Conservation (phyloP, 2,329 filamentous ascomycete species). For the Amphichorda felina region DNA sequence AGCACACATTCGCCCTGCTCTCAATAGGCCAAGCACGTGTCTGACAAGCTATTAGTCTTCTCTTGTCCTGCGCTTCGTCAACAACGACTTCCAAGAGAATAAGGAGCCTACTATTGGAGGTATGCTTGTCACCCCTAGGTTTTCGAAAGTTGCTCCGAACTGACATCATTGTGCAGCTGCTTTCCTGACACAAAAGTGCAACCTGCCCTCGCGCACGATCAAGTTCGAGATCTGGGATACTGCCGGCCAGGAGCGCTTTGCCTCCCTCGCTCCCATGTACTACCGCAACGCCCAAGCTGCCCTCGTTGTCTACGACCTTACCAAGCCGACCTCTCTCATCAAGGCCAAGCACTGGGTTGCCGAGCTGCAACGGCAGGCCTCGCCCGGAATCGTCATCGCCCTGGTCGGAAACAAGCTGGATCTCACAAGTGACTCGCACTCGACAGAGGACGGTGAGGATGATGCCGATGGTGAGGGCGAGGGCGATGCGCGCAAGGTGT, state of each 20-base stretch:
- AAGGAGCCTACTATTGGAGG: conserved; percentile 96
- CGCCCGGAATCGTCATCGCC: conserved; percentile 91
- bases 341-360: conserved; percentile 99
- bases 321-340: conserved; percentile 85
- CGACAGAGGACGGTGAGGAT: conserved; percentile 34
- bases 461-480: conserved; percentile 48
- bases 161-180: conserved; percentile 48
- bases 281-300: conserved; percentile 97
- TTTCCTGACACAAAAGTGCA: conserved; percentile 98
- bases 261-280: conserved; percentile 96
- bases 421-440: conserved; percentile 53
- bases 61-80: conserved; percentile 94
- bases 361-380: conserved; percentile 91
- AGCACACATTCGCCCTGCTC: too few species aligned
- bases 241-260: conserved; percentile 93
- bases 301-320: conserved; percentile 96
- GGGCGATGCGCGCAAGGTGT: conserved; percentile 74
- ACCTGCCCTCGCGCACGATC: conserved; percentile 82
- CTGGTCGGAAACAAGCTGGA: conserved; percentile 96
- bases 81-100: conserved; percentile 99
- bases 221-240: conserved; percentile 98
- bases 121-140: conserved; percentile 7
- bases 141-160: not conserved
- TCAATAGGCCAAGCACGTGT: too few species aligned
- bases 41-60: conserved; percentile 55